Evolutionary conservation across 345 rosid species (phyloP), one percentile per base, ranked within the genome.

Genomic region (Nasturtium officinale): DNA sequence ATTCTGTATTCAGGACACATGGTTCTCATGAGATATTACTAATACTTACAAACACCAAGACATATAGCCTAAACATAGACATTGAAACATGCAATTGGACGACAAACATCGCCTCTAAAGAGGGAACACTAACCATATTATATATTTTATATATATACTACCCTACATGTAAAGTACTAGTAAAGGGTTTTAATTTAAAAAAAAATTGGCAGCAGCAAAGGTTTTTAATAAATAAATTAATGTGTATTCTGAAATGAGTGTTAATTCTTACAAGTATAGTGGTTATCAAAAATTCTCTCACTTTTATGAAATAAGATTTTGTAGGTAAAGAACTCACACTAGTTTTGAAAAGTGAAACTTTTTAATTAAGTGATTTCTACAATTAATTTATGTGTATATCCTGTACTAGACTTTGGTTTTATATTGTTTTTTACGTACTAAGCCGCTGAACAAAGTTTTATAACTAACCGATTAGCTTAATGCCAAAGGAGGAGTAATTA

Each of bases 51-150:
- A 30, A 61, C 54, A 52, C 45, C 20, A 20, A 40, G 30, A 42
- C 21, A 32, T 52, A 30, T 40, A 72, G 10, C 52, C 46, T 53
- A 40, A 28, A 53, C 26, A 72, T 43, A 53, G 37, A 72, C 40
- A 23, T 63, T 42, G 46, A 63, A 29, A 64, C 50, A 45, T 73
- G n/a, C 12, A 43, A 45, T 54, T 64, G 30, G 65, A 64, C 71
- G 48, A 38, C 52, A 47, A 65, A 73, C 42, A 65, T 35, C 65
- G 26, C 65, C 32, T 54, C 21, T 33, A 32, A 33, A 25, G 57
- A 55, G 21, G 65, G 71, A 57, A 48, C 72, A 48, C 60, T 46
- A 65, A 35, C 51, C 18, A 55, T 35, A 42, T 53, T 20, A 29
- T 52, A 61, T 35, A 21, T 42, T 25, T 1, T 26, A 33, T 37